Evolutionary conservation across 2,329 filamentous ascomycete genomes (phyloP), one percentile per base, ranked within the genome.

Genomic region (Lasiodiplodia gonubiensis): DNA sequence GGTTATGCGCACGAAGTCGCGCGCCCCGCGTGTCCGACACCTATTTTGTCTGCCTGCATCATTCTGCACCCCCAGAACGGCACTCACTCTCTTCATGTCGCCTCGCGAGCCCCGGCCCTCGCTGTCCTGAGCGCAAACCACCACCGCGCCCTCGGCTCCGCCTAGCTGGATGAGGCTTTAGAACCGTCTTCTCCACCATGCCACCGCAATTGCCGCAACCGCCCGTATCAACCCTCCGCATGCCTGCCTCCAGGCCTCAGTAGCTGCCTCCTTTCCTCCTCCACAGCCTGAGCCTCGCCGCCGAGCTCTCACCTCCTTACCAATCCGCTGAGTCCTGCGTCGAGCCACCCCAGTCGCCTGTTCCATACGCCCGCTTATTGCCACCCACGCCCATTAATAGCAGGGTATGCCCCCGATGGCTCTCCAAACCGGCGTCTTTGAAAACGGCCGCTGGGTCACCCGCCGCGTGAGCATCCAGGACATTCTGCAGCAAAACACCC

Each of bases 391-490:
- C 55, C 2, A 21, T 46, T 59, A 59, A 59, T 23, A 25, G 21
- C 55, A 37, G 37, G 14, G 23, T 16, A 30, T 30, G 14, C 52
- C 51, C 64, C 51, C 63, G 48, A 72, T 72, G 66, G 70, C 71
- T 21, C 68, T 73, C 25, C 68, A 68, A 67, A 71, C 68, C 12
- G 59, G 53, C 53, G 70, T 69, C 39, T 70, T 77, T 11, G 72
- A 76, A 21, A 71, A 79, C 60, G 77, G 78, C 33, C 68, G 72
- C 61, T 80, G 77, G 77, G 74, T 73, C 10, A 77, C 75, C 16
- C 71, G 72, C 65, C 75, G 70, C n/a, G 64, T 78, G 67, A 78
- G 83, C 71, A 72, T 81, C 64, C 79, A 83, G 68, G 75, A 80
- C 35, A 76, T 83, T 51, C 77, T 84, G 70, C 72, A 70, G 30